phyloP scores from a whole-genome alignment of 179 eudicot genomes.

The Drosera spatulata region DNA sequence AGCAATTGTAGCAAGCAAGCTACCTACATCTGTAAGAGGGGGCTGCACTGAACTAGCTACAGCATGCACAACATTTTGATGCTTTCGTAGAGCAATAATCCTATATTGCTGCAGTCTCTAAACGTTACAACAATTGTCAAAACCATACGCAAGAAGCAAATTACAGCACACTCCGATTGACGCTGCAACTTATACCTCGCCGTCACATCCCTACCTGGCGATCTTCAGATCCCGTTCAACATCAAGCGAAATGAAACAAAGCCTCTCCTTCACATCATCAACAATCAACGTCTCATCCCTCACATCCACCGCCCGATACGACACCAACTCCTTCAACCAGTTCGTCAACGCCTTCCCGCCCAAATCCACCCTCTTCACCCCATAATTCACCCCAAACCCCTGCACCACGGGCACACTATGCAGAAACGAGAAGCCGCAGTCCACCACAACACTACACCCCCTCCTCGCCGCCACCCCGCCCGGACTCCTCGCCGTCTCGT shows the following conservation, averaged over 20 bases:
- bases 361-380: conserved; percentile 73
- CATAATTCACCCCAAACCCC: conserved; percentile 72
- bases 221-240: conserved; percentile 58
- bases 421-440: conserved; percentile 69
- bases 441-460: conserved; percentile 72
- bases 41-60: too few species aligned
- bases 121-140: too few species aligned
- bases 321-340: conserved; percentile 77
- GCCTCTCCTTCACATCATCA: conserved; percentile 84
- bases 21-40: too few species aligned
- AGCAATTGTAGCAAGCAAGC: too few species aligned
- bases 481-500: conserved; percentile 60
- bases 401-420: conserved; percentile 76
- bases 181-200: too few species aligned
- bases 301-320: conserved; percentile 69
- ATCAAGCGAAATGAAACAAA: conserved; percentile 81
- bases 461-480: conserved; percentile 51
- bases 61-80: too few species aligned
- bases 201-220: conserved; percentile 39
- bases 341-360: conserved; percentile 92
- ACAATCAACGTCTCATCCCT: conserved; percentile 86
- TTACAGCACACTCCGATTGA: too few species aligned
- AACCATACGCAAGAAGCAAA: too few species aligned
- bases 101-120: too few species aligned
- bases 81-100: too few species aligned